Base-by-base conservation (phyloP, 495 filamentous ascomycete genomes). In the Aspergillus homomorphus region DNA sequence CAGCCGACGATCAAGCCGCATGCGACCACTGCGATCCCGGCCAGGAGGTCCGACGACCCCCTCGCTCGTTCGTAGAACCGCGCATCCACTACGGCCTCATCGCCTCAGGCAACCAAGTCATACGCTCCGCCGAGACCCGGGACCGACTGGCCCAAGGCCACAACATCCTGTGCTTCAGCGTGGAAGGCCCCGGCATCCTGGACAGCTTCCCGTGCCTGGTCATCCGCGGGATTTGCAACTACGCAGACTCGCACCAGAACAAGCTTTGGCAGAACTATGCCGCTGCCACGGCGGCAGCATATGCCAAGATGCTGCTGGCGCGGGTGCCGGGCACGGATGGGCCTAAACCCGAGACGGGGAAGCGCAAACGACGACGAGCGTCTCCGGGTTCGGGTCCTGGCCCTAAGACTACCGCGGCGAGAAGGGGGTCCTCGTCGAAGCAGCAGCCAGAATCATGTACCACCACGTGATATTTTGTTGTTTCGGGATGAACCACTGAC, bases 21-120 rank as follows among this genome's bases (percentile, higher is more conserved):
- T 51, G 48, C 24, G 6, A n/a, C 23, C 23, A 0, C 12, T 38
- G 33, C 12, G 8, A 12, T 5, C 15, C 33, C n/a, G 2, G 18
- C 4, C 18, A 22, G 5, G 16, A 18, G 3, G 16, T 18, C 19
- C 15, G 4, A 18, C 12, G 23, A 6, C 12, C 23, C 1, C 4
- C 23, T 1, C 23, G 48, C 9, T 1, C 4, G 1, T 18, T 23
- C 4, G 5, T 1, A 1, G 14, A 56, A 4, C 26, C 54, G 4
- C 33, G 4, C 8, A 50, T 74, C 26, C 68, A 71, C 53, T 73
- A 71, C 20, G 70, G 72, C 14, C 30, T 56, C 7, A 62, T 73
- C 45, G 70, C 63, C 2, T 74, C 71, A 0, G 68, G 56, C 4
- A 62, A 70, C 45, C 46, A 56, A 33, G 53, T 71, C 0, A 65